Evolutionary conservation across 805 yeast genomes (phyloP).

Genomic region (Zygotorulaspora danielsina): DNA sequence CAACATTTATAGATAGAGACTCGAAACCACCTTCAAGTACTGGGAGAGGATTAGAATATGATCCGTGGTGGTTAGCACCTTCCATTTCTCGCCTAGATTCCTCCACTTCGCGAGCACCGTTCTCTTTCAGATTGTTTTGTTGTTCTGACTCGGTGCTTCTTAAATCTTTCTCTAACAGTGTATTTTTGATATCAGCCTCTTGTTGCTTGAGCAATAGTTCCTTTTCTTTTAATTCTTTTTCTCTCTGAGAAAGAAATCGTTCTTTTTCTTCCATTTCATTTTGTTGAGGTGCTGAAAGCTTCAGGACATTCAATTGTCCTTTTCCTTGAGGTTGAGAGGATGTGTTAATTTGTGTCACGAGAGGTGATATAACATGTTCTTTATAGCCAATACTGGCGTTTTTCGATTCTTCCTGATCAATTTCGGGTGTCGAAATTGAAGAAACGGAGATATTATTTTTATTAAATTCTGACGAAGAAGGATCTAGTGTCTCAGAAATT

Average conservation of each 20-base stretch:
- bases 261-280: slow-evolving; percentile 18
- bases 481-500: background rate
- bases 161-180: slow-evolving; percentile 6
- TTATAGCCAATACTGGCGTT: too few species aligned
- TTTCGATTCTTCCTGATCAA: too few species aligned
- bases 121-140: slow-evolving; percentile 5
- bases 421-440: slow-evolving; percentile 1
- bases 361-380: too few species aligned
- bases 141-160: slow-evolving; percentile 8
- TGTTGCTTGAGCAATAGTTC: slow-evolving; percentile 12
- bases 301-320: slow-evolving; percentile 24
- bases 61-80: too few species aligned
- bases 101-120: background rate
- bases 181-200: slow-evolving; percentile 9
- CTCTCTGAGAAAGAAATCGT: slow-evolving; percentile 11
- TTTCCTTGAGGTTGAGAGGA: slow-evolving; percentile 4
- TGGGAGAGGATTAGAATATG: slow-evolving; percentile 20
- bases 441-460: slow-evolving; percentile 1
- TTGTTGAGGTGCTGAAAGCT: slow-evolving; percentile 29
- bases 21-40: slow-evolving; percentile 22
- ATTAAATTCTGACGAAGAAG: background rate
- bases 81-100: slow-evolving; percentile 4
- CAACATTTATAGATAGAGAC: slow-evolving; percentile 14
- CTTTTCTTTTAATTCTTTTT: slow-evolving; percentile 12
- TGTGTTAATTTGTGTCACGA: too few species aligned